Evolutionary conservation across 257 asterid genomes (phyloP).

Genomic region (Solanum medicagineum): DNA sequence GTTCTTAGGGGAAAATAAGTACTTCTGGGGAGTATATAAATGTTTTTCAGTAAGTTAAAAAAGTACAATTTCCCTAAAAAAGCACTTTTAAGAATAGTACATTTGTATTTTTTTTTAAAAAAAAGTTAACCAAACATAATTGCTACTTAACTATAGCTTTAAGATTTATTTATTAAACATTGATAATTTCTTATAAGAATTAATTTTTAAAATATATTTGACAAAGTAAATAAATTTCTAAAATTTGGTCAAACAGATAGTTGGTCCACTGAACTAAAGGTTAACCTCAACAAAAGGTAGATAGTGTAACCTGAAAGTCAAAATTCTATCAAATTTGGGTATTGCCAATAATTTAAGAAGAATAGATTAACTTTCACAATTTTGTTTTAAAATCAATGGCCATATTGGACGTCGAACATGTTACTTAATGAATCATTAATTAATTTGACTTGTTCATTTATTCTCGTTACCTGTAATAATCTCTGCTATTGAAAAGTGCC

Average conservation of each 20-base stretch:
- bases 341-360: background rate
- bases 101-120: too few species aligned
- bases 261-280: background rate
- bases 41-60: too few species aligned
- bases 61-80: too few species aligned
- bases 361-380: background rate
- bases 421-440: background rate
- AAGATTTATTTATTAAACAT: too few species aligned
- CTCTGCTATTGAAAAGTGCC: slow-evolving; percentile 49
- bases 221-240: too few species aligned
- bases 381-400: background rate
- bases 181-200: background rate
- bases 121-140: background rate
- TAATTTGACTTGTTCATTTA: background rate
- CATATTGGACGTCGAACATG: background rate
- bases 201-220: background rate
- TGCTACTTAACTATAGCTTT: too few species aligned
- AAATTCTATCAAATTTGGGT: background rate
- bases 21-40: background rate
- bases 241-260: background rate
- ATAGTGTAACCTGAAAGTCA: background rate
- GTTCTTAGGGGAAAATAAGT: too few species aligned
- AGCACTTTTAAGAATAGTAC: background rate
- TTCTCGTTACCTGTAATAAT: slow-evolving; percentile 35
- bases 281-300: background rate